Evolutionary conservation across 192 early-diverging fungal genomes (phyloP).

Genomic region (Linnemannia exigua): DNA sequence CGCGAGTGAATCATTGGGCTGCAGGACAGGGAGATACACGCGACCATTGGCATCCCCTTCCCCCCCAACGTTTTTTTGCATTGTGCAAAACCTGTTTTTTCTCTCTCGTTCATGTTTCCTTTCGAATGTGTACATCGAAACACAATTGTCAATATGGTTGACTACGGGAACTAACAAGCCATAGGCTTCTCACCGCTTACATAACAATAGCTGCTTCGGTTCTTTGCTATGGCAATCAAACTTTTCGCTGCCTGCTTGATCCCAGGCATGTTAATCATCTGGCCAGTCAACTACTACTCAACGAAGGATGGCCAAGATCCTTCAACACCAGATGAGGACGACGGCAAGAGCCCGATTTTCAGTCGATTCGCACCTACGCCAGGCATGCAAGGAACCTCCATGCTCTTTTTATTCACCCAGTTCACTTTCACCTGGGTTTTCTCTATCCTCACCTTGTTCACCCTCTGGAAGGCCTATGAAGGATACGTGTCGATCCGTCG

Average conservation of each 20-base stretch:
- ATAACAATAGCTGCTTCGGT: slow-evolving; percentile 62
- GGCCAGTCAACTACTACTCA: slow-evolving; percentile 59
- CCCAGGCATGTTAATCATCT: slow-evolving; percentile 62
- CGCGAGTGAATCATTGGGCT: neutral
- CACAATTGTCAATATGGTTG: neutral
- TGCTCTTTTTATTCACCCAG: slow-evolving; percentile 42
- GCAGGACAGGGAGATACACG: neutral
- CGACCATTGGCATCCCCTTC: neutral
- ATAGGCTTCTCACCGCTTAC: neutral
- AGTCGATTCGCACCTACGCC: neutral
- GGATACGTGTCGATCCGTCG: slow-evolving; percentile 64
- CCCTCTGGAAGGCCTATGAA: slow-evolving; percentile 65
- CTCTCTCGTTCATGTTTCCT: neutral
- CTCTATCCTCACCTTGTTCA: slow-evolving; percentile 63
- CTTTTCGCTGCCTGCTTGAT: slow-evolving; percentile 62
- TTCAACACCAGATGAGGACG: neutral
- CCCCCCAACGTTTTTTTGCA: neutral
- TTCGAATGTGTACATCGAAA: neutral
- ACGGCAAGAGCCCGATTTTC: neutral
- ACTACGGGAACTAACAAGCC: neutral
- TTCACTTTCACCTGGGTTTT: slow-evolving; percentile 69
- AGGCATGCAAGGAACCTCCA: slow-evolving; percentile 4
- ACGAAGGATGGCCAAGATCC: slow-evolving; percentile 3
- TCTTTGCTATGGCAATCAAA: slow-evolving; percentile 62
- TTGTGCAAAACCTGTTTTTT: neutral